A percentile compares a stretch with the other conserved stretches of the same genome.
Conservation (phyloP, 176 grass and related monocot species). For the Urochloa ruziziensis region DNA sequence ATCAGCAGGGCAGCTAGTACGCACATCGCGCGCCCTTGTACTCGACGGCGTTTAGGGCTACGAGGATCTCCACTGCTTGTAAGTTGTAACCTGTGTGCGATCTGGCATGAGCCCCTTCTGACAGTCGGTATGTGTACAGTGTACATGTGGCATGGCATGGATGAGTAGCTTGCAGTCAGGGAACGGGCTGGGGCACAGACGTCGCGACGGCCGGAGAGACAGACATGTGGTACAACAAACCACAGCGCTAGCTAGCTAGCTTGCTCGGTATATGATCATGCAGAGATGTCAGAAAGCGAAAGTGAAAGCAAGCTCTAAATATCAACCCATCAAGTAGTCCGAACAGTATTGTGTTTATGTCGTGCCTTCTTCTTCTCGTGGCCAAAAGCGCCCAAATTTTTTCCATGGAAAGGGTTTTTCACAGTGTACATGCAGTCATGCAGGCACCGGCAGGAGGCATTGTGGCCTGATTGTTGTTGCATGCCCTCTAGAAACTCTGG, state of each 20-base stretch:
- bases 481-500: neutral
- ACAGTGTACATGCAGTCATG: neutral
- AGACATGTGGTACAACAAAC: constrained; percentile 5
- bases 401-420: neutral
- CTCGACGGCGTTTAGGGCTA: constrained; percentile 27
- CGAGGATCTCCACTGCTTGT: constrained; percentile 51
- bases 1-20: neutral
- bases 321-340: neutral
- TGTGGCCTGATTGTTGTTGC: neutral
- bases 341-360: neutral
- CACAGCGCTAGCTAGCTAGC: neutral
- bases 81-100: neutral
- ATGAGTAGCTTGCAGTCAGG: constrained; percentile 12
- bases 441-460: neutral
- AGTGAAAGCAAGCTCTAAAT: neutral
- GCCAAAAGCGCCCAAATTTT: neutral
- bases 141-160: neutral
- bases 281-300: neutral
- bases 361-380: neutral
- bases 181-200: neutral
- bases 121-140: constrained; percentile 9
- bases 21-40: neutral
- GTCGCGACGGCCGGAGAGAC: neutral
- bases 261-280: constrained; percentile 4
- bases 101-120: constrained; percentile 16